Base-by-base conservation (phyloP, 495 filamentous ascomycete species). In the Platismatia glauca region DNA sequence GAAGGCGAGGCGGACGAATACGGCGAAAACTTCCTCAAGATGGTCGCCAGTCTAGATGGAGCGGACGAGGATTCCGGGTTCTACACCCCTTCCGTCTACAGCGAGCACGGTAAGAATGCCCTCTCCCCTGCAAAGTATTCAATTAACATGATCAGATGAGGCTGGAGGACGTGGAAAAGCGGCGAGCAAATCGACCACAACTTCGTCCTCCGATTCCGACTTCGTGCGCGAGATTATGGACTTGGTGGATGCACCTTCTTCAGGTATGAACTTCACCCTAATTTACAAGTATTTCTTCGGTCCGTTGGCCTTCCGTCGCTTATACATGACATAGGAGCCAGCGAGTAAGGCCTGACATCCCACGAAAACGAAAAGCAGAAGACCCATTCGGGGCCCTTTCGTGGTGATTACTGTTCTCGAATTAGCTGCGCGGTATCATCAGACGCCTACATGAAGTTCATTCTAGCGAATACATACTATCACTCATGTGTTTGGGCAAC, bases 221-320 rank as follows among this genome's bases (percentile, higher is more conserved):
- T 52, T 60, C 12, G 64, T 55, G 38, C 53, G 39, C 7, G 50
- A 37, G 22, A 38, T 35, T 31, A 27, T 20, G 48, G 48, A 41
- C 18, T 27, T 58, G 4, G 27, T 57, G 22, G 58, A 52, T 16
- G 44, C 27, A 33, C 29, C 24, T n/a, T 44, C 24, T 13, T 20
- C 31, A 20, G 46, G 35, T 27, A 56, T 46, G 24, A 59, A 64
- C 43, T 55, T 60, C 20, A 52, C 48, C 39, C 35, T 37, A 66
- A 18, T 64, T 71, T 79, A 98, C 67, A 98, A 75, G 74, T 91
- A 98, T 73, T 98, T 98, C 84, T 97, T 97, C 38, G 91, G 90
- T 70, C 82, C 80, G 64, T 81, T 83, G 16, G 80, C 78, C 74
- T 88, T 86, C 66, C 86, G 83, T 64, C 85, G 79, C 80, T 96